Conservation (phyloP, 2,329 filamentous ascomycete species). For the Curvularia verruculosa region DNA sequence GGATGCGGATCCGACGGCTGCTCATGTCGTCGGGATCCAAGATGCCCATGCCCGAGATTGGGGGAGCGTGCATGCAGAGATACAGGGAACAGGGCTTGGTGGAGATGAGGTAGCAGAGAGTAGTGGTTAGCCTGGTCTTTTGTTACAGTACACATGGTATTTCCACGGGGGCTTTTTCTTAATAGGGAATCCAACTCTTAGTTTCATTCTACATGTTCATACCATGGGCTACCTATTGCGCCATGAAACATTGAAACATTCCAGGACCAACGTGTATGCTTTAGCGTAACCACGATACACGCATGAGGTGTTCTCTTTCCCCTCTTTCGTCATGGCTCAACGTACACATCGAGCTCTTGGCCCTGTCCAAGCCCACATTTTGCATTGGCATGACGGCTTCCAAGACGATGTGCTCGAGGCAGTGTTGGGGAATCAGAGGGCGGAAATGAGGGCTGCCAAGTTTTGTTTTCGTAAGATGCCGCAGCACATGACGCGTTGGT, state of each 20-base stretch:
- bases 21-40: background rate
- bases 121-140: background rate
- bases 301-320: background rate
- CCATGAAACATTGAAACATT: background rate
- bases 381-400: background rate
- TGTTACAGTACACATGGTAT: background rate
- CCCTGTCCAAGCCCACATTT: background rate
- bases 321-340: too few relatives aligned
- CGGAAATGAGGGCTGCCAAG: background rate
- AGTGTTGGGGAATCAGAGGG: background rate
- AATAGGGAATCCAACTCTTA: background rate
- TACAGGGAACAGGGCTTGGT: background rate
- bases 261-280: background rate
- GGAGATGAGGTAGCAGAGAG: background rate
- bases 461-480: background rate
- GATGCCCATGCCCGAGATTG: background rate
- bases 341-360: too few relatives aligned
- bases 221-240: background rate
- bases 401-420: background rate
- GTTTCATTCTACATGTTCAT: background rate
- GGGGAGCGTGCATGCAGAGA: background rate
- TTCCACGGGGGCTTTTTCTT: background rate
- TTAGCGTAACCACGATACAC: background rate
- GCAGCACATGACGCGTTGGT: background rate
- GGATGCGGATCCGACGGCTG: background rate